These are phyloP conservation scores for Xerocomus subilludens DNA, from an alignment of 1,284 basidiomycete genomes.

Conservation along the genomic window DNA sequence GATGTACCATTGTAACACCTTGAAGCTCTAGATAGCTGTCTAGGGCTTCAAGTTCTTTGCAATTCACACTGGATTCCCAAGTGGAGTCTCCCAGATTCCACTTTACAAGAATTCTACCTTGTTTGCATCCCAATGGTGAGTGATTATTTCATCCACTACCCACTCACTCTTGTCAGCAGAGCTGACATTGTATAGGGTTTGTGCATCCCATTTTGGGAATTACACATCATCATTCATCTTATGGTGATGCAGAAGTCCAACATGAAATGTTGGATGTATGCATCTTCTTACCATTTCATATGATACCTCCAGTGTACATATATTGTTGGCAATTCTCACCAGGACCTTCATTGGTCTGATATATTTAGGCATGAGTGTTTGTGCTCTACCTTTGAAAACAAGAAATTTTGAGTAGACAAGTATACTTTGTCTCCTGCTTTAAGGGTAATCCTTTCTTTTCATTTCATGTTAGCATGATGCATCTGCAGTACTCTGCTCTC, in stretches of 20 bases:
- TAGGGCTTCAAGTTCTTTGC: not conserved
- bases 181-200: not conserved
- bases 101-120: not conserved
- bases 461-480: not conserved
- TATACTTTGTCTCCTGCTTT: not conserved
- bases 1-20: not conserved
- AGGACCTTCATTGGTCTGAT: not conserved
- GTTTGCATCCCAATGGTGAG: not conserved
- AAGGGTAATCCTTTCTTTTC: not conserved
- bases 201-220: not conserved
- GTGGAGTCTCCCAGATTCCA: slow-evolving; percentile 1
- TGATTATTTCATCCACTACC: not conserved
- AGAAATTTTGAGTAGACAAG: not conserved
- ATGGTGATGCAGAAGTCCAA: not conserved
- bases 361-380: not conserved
- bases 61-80: slow-evolving; percentile 1
- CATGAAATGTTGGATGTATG: not conserved
- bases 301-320: not conserved
- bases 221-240: not conserved
- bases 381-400: not conserved
- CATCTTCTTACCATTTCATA: not conserved
- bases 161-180: not conserved
- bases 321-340: not conserved
- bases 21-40: slow-evolving; percentile 13
- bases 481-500: not conserved